These are phyloP conservation scores for Pseudogymnoascus sp. DNA, from an alignment of 2,329 filamentous ascomycete species.

Conservation along the genomic window DNA sequence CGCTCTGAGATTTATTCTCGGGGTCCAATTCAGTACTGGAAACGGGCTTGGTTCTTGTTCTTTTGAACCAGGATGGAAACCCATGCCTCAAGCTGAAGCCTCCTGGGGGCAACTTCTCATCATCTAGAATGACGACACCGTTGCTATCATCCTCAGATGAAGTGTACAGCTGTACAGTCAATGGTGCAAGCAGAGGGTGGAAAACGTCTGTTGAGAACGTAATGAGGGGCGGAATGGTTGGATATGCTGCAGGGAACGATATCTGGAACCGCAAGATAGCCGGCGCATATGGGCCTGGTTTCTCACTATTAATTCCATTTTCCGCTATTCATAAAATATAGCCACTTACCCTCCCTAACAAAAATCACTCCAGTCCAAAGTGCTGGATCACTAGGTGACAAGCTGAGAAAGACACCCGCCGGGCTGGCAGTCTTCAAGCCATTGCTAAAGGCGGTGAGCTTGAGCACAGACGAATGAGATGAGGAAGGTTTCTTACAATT, in stretches of 20 bases:
- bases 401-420: slow-evolving; percentile 77
- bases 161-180: slow-evolving; percentile 92
- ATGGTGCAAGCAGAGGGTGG: slow-evolving; percentile 83
- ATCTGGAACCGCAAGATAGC: slow-evolving; percentile 87
- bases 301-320: slow-evolving; percentile 9
- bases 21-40: slow-evolving; percentile 31
- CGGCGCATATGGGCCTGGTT: slow-evolving; percentile 75
- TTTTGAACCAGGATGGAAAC: slow-evolving; percentile 84
- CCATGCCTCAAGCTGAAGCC: slow-evolving; percentile 86
- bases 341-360: slow-evolving; percentile 66
- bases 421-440: slow-evolving; percentile 77
- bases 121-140: slow-evolving; percentile 75
- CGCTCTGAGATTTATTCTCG: neutral
- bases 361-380: slow-evolving; percentile 91
- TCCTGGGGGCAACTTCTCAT: slow-evolving; percentile 76
- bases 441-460: slow-evolving; percentile 44
- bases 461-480: neutral
- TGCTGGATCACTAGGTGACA: slow-evolving; percentile 72
- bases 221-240: slow-evolving; percentile 70
- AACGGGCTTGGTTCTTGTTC: slow-evolving; percentile 39
- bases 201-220: slow-evolving; percentile 92
- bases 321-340: slow-evolving; percentile 4
- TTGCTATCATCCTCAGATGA: slow-evolving; percentile 68
- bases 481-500: neutral
- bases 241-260: slow-evolving; percentile 76